A percentile compares a stretch with the other conserved stretches of the same genome.
These are phyloP conservation scores for Suhomyces choctaworum DNA, from an alignment of 1,139 yeast species.

Conservation along the genomic window DNA sequence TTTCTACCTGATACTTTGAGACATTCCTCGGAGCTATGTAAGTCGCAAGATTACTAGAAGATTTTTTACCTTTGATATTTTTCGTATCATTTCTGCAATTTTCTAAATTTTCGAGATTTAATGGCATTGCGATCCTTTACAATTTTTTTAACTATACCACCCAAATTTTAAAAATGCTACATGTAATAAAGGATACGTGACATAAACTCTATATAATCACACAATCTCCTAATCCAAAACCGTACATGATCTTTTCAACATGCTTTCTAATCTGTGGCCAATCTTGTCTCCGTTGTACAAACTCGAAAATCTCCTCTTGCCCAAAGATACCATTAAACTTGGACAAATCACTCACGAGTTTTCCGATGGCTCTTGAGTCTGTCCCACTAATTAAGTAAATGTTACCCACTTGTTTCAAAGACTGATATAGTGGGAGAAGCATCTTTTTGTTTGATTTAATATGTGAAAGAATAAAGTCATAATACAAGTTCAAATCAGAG, in stretches of 20 bases:
- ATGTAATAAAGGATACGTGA: no score
- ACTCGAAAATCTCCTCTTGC: constrained; percentile 91
- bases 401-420: constrained; percentile 82
- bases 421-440: constrained; percentile 73
- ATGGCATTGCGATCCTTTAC: no score
- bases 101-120: no score
- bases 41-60: no score
- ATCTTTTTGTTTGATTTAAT: constrained; percentile 62
- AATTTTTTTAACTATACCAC: no score
- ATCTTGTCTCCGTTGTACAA: constrained; percentile 84
- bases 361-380: constrained; percentile 82
- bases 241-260: constrained; percentile 95
- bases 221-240: constrained; percentile 75
- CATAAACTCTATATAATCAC: constrained; percentile 41
- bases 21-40: no score
- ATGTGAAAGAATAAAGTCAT: constrained; percentile 62
- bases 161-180: no score
- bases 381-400: constrained; percentile 73
- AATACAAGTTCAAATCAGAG: constrained; percentile 72
- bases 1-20: no score
- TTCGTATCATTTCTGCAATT: no score
- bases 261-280: constrained; percentile 76
- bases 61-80: no score
- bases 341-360: constrained; percentile 76
- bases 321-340: constrained; percentile 87